Evolutionary conservation across 352 stramenopile genomes (phyloP).

Genomic region (Phytophthora podocarpi): DNA sequence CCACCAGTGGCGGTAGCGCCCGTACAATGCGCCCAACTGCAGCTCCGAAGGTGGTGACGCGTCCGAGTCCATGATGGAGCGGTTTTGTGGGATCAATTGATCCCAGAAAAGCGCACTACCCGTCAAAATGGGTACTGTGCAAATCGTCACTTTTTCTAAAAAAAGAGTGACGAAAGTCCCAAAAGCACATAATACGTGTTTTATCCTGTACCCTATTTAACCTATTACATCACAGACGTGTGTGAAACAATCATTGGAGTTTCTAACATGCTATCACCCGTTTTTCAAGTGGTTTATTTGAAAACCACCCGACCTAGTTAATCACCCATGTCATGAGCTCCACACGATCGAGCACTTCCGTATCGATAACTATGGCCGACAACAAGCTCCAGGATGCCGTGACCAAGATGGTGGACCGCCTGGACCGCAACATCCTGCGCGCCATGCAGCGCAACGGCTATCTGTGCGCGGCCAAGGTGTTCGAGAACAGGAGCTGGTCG

Average conservation of each 20-base stretch:
- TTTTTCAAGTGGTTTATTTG: too few species aligned
- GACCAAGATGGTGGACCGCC: conserved; percentile 81
- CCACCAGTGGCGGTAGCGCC: conserved; percentile 60
- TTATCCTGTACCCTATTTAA: too few species aligned
- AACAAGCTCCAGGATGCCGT: conserved; percentile 85
- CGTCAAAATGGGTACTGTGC: too few species aligned
- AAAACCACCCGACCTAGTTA: too few species aligned
- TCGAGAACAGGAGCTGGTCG: conserved; percentile 83
- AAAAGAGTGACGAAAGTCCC: too few species aligned
- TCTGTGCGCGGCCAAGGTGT: conserved; percentile 86
- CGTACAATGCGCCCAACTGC: conserved; percentile 55
- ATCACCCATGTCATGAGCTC: conserved; percentile 4
- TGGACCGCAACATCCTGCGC: conserved; percentile 79
- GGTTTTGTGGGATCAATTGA: too few species aligned
- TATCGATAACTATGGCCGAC: conserved; percentile 66
- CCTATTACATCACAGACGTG: too few species aligned
- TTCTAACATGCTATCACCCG: too few species aligned
- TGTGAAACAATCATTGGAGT: too few species aligned
- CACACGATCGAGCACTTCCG: conserved; percentile 9
- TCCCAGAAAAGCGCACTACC: too few species aligned
- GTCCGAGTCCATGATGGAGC: conserved; percentile 24
- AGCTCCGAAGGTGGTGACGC: conserved; percentile 41
- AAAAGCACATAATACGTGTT: too few species aligned
- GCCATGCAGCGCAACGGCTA: conserved; percentile 83
- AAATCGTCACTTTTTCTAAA: too few species aligned